These are phyloP conservation scores for Hypoxylon sp. DNA, from an alignment of 2,329 filamentous ascomycete species.

Conservation along the genomic window DNA sequence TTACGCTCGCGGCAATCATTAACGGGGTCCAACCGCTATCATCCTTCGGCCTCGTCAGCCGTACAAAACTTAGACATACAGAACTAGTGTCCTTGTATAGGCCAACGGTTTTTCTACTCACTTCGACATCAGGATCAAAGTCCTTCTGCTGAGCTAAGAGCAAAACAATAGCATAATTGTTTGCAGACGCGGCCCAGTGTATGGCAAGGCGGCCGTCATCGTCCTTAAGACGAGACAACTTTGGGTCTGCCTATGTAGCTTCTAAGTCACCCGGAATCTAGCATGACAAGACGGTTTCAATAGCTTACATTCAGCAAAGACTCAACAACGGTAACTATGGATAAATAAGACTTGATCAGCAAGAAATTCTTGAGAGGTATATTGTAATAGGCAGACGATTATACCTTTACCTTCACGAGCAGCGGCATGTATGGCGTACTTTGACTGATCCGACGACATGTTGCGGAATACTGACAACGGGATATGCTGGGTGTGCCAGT, in stretches of 20 bases:
- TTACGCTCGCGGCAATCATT: conserved; percentile 85
- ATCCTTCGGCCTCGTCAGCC: conserved; percentile 62
- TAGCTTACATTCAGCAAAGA: conserved; percentile 76
- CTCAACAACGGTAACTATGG: conserved; percentile 77
- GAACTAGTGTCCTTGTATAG: neutral
- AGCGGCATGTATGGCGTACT: conserved; percentile 89
- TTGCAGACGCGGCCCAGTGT: conserved; percentile 94
- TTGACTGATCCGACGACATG: conserved; percentile 64
- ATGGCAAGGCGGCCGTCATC: conserved; percentile 91
- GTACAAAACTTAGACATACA: conserved; percentile 11
- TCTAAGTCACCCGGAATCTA: conserved; percentile 46
- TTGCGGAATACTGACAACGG: neutral
- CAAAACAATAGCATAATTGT: conserved; percentile 80
- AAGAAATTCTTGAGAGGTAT: conserved; percentile 3
- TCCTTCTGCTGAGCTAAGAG: conserved; percentile 77
- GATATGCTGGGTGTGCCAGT: neutral
- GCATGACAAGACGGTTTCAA: conserved; percentile 2
- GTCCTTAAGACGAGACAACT: conserved; percentile 79
- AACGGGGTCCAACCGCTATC: conserved; percentile 85
- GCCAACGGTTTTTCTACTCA: conserved; percentile 55
- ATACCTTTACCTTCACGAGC: conserved; percentile 87
- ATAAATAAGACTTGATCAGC: neutral
- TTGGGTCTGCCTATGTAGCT: conserved; percentile 77
- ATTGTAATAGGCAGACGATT: conserved; percentile 43
- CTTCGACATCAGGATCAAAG: conserved; percentile 88